Conservation (phyloP, 2,329 filamentous ascomycete species). For the Fusarium mexicanum region DNA sequence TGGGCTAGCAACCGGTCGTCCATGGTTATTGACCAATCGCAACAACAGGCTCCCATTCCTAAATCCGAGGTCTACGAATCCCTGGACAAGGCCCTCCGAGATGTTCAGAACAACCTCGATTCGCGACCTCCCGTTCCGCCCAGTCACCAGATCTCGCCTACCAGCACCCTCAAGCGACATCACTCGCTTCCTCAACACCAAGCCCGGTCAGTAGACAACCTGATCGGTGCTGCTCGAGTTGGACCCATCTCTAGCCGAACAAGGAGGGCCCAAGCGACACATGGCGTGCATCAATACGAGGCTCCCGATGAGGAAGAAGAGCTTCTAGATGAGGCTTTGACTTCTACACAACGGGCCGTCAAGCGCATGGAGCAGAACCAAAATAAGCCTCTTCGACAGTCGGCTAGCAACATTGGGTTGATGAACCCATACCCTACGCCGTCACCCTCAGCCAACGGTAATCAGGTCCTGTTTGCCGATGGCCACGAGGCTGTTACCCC, state of each 20-base stretch:
- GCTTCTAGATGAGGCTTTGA: constrained; percentile 87
- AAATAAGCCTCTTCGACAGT: constrained; percentile 63
- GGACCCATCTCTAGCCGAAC: constrained; percentile 82
- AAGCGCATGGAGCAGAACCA: constrained; percentile 70
- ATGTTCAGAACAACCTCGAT: constrained; percentile 62
- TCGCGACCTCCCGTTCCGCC: constrained; percentile 61
- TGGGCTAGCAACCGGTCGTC: constrained; percentile 90
- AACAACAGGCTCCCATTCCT: constrained; percentile 57
- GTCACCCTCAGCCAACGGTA: constrained; percentile 83
- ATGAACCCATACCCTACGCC: constrained; percentile 71
- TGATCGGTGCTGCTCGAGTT: constrained; percentile 63
- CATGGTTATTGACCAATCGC: constrained; percentile 75
- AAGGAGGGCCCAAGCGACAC: constrained; percentile 76
- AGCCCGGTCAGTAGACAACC: constrained; percentile 71
- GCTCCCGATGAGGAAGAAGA: constrained; percentile 97
- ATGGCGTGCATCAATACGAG: constrained; percentile 87
- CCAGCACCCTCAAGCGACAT: constrained; percentile 68
- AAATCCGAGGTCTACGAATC: constrained; percentile 69
- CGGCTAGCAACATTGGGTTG: constrained; percentile 70
- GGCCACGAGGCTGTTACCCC: constrained; percentile 69
- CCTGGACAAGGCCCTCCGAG: constrained; percentile 66
- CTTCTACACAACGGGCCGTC: constrained; percentile 79
- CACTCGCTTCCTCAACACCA: constrained; percentile 72
- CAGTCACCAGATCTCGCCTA: constrained; percentile 60
- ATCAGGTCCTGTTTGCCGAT: constrained; percentile 78